Evolutionary conservation across 495 filamentous ascomycete species (phyloP).

Genomic region (Saxophila tyrrhenica): DNA sequence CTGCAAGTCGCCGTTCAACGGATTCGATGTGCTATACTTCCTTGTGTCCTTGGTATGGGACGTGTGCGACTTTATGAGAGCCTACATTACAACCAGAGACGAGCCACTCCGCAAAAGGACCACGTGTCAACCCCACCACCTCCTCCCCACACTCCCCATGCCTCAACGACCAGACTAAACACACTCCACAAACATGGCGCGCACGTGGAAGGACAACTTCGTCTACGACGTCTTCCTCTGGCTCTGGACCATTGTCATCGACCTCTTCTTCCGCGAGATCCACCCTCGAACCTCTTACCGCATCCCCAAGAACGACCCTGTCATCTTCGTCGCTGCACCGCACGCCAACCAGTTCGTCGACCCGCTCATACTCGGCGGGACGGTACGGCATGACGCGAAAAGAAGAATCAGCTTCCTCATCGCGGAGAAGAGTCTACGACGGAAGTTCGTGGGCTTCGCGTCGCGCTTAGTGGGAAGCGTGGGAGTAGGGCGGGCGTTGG

Average conservation of each 20-base stretch:
- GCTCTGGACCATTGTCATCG: constrained; percentile 71
- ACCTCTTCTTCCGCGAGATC: constrained; percentile 95
- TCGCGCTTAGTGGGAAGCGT: constrained; percentile 73
- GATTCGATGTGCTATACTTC: too few relatives aligned
- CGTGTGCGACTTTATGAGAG: background rate
- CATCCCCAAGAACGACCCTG: constrained; percentile 72
- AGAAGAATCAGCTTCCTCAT: constrained; percentile 86
- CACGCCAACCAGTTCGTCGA: constrained; percentile 99
- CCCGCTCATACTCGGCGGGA: constrained; percentile 84
- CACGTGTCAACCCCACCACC: background rate
- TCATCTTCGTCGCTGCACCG: constrained; percentile 95
- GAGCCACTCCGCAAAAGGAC: background rate
- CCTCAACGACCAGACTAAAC: background rate
- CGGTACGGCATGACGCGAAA: constrained; percentile 69
- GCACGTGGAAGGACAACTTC: constrained; percentile 7
- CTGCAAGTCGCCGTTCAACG: background rate
- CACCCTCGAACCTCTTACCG: constrained; percentile 91
- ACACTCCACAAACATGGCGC: background rate
- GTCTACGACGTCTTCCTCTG: constrained; percentile 70
- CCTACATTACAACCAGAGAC: too few relatives aligned
- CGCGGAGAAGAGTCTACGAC: constrained; percentile 82
- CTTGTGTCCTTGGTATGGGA: background rate
- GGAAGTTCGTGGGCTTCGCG: constrained; percentile 74
- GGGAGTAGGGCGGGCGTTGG: constrained; percentile 80
- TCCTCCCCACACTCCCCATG: background rate